Base-by-base conservation (phyloP, 345 rosid genomes). In the Hibiscus mutabilis region DNA sequence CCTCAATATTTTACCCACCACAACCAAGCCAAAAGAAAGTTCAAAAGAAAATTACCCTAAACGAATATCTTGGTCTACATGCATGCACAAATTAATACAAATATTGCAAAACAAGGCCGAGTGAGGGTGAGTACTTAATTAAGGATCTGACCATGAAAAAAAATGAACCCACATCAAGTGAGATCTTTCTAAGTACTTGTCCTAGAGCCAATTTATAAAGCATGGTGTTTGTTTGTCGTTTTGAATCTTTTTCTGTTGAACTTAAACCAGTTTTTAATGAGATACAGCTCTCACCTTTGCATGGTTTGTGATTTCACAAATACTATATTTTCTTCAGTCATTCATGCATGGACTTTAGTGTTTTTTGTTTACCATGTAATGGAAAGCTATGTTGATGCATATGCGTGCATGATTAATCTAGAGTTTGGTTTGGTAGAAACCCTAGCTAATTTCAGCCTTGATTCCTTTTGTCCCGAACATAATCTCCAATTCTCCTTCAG, bases 121-220 rank as follows among this genome's bases (percentile, higher is more conserved):
- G 40, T 21, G 68, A 40, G 68, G 60, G 61, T 31, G 67, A 75
- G 83, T 75, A 71, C 83, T 69, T 51, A 16, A 74, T 69, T 51
- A 16, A 74, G 42, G 72, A 77, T 76, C 80, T 77, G 69, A 74
- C 74, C 35, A 3, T 74, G 70, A 55, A 55, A 63, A 63, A 69
- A 68, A 75, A 2, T 16, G 49, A 63, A 72, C 31, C 4, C n/a
- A 58, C 21, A 11, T 59, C 46, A 65, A 63, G 65, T 70, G 77
- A 72, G 84, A 60, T 60, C 80, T 65, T 71, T 68, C 19, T 51
- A 77, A 58, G 66, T 79, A 71, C 64, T 65, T 70, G 52, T 19
- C 68, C 68, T 64, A 21, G 68, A 70, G 74, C 77, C 71, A 62
- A 44, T 44, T 11, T 12, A 42, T 42, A 42, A 12, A 19, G 29